Base-by-base conservation (phyloP, 805 yeast genomes). In the Zygoascus ofunaensis region DNA sequence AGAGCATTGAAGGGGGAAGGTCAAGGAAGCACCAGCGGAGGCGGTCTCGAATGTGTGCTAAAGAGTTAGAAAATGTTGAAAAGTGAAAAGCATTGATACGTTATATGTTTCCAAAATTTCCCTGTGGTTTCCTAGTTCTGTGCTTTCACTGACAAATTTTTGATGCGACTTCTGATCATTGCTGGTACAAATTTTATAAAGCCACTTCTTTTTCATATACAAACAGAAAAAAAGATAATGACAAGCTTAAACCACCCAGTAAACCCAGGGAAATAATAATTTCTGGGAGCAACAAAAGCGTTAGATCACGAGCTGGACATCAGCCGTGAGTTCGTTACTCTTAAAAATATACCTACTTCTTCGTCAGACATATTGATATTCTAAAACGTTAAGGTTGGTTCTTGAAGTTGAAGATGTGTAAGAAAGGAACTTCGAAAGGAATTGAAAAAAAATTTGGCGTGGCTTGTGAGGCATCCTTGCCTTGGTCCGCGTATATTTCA, bases 1-100 rank as follows among this genome's bases (percentile, higher is more conserved):
- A 66, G 97, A 92, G 84, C 98, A 90, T 82, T 90, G 98, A 80
- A 82, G 75, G 80, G 98, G 98, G 95, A 69, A 90, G 70, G 97
- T 90, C 66, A 80, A 71, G 69, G 98, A 90, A 74, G 97, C 89
- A 74, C 97, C 97, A 66, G 98, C 97, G 72, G 86, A 92, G 70
- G 84, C 97, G 79, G 89, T 78, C 76, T 89, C 97, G 75, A 90
- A 90, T 73, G 80, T 77, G 80, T 87, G 96, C 87, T 85, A 58
- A 15, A 55, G 15, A 20, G 41, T 18, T 24, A 18, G 30, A 8
- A 26, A 26, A n/a, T n/a, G n/a, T n/a, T n/a, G n/a, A n/a, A n/a
- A 26, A 26, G 12, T 26, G 30, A 26, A 26, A 26, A 26, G 30
- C n/a, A n/a, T n/a, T n/a, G n/a, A n/a, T n/a, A n/a, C n/a, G n/a